These are phyloP conservation scores for Paxillus ammoniavirescens DNA, from an alignment of 768 basidiomycete genomes.

Conservation along the genomic window DNA sequence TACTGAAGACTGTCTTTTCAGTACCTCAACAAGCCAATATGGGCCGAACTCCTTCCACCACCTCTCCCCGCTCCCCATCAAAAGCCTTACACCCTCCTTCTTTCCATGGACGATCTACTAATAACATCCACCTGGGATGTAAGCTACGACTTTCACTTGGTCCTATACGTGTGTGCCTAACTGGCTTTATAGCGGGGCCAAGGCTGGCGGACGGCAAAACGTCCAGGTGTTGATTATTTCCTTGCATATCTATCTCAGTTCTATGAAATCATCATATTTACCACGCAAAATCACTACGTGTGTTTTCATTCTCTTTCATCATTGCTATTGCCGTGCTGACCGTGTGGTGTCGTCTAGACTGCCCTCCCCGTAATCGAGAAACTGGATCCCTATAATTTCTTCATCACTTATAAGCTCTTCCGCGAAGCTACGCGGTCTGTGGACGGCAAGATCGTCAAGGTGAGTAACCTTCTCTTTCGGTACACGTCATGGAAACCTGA, in stretches of 20 bases:
- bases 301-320: slow-evolving; percentile 29
- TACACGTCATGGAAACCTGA: background rate
- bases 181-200: slow-evolving; percentile 67
- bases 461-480: slow-evolving; percentile 22
- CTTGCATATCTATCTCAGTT: slow-evolving; percentile 96
- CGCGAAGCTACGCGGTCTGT: slow-evolving; percentile 85
- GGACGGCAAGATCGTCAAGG: slow-evolving; percentile 85
- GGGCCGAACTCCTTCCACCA: slow-evolving; percentile 89
- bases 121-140: slow-evolving; percentile 96
- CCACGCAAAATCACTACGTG: slow-evolving; percentile 85
- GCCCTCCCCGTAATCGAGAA: slow-evolving; percentile 87
- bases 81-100: slow-evolving; percentile 87
- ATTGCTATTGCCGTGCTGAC: background rate
- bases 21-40: slow-evolving; percentile 93
- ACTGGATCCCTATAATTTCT: slow-evolving; percentile 91
- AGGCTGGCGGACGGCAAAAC: slow-evolving; percentile 97
- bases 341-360: slow-evolving; percentile 50
- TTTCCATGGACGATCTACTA: slow-evolving; percentile 90
- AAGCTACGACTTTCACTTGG: slow-evolving; percentile 34
- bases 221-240: slow-evolving; percentile 98
- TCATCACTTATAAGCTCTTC: slow-evolving; percentile 87
- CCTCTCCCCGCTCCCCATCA: slow-evolving; percentile 78
- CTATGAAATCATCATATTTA: slow-evolving; percentile 97
- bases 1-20: slow-evolving; percentile 27
- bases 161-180: background rate